Evolutionary conservation across 768 basidiomycete genomes (phyloP), one percentile per base, ranked within the genome.

Genomic region (Ramaria sp.): DNA sequence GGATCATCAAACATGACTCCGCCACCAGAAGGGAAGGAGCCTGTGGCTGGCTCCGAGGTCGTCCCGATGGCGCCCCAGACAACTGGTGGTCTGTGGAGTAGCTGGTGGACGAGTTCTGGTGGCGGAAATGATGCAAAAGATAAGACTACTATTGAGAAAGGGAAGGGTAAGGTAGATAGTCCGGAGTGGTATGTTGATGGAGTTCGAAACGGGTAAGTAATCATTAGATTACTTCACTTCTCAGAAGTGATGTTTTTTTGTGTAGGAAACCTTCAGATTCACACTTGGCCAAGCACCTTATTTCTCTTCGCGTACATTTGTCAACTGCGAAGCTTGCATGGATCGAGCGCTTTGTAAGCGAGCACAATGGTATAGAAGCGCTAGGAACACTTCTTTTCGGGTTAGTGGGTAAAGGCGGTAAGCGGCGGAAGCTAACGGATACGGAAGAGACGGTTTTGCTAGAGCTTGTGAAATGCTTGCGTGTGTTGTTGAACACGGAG

Each of bases 401-500:
- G 24, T 67, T 91, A 27, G 82, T 88, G 2, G 78, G 78, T 13
- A 88, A 81, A 62, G 77, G 75, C 10, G 80, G 80, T n/a, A 82
- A 81, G 68, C 73, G 74, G 62, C 78, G 74, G 58, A 65, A 60
- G n/a, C 63, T 81, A 50, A 76, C 70, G 3, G 88, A 94, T 47
- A 67, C 77, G 25, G 87, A 90, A 63, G 77, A 75, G 12, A 77
- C 75, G 2, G 79, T 84, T 1, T 69, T 93, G 25, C 61, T 84
- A 28, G 91, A 95, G 63, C 66, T 83, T 22, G 73, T 90, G 59
- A 88, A 83, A 63, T 92, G 88, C 64, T 67, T 96, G 22, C 73
- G 91, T 38, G 85, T 85, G 0, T 67, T 97, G 16, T 70, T 93
- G 58, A 96, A 96, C 61, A 94, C 85, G 0, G 81, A 87, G 68